These are phyloP conservation scores for Plasmodium cynomolgi DNA, from an alignment of 169 alveolate species.

Conservation along the genomic window DNA sequence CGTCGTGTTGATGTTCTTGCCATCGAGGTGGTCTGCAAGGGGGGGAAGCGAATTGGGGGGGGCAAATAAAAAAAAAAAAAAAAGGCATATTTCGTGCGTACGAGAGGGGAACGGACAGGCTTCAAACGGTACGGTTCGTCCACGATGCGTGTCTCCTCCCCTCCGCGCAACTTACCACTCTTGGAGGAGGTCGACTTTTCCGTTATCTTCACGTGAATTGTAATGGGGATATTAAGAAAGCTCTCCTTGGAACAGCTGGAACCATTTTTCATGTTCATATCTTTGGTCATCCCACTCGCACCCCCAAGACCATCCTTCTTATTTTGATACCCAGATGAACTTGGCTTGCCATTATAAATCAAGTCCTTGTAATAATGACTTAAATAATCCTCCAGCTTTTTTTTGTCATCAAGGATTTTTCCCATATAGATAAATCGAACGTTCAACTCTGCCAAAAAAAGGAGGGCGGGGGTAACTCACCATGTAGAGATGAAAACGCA, in stretches of 20 bases:
- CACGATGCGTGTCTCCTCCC: background rate
- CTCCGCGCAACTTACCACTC: constrained; percentile 11
- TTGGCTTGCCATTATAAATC: background rate
- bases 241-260: constrained; percentile 8
- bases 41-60: background rate
- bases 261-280: background rate
- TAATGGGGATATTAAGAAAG: background rate
- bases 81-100: background rate
- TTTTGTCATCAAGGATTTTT: constrained; percentile 70
- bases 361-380: constrained; percentile 41
- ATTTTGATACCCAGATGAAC: background rate
- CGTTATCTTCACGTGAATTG: constrained; percentile 59
- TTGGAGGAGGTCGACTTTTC: constrained; percentile 1
- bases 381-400: constrained; percentile 65
- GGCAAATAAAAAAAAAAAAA: too few relatives aligned
- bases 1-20: background rate
- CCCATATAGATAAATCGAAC: constrained; percentile 83
- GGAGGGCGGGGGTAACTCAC: background rate
- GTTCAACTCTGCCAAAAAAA: constrained; percentile 65
- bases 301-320: background rate
- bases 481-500: background rate
- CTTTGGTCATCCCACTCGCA: background rate
- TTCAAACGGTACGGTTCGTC: background rate
- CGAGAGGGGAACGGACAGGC: background rate
- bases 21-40: constrained; percentile 5